A percentile compares a stretch with the other conserved stretches of the same genome.
These are phyloP conservation scores for Citropsis articulata DNA, from an alignment of 345 rosid species.

Conservation along the genomic window DNA sequence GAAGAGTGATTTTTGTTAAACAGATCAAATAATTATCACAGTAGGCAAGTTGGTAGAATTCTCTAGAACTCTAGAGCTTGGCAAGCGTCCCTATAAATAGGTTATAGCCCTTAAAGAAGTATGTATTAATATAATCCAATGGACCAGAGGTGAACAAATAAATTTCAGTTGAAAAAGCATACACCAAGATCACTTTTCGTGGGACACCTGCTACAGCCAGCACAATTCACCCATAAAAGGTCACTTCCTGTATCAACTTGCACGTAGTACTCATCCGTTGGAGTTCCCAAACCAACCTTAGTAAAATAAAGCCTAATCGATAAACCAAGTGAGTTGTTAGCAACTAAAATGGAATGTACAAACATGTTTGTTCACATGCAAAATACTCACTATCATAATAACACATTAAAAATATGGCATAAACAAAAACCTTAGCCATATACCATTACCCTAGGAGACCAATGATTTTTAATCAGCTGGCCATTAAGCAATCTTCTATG, in stretches of 20 bases:
- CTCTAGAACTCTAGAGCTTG: too few species aligned
- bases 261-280: constrained; percentile 69
- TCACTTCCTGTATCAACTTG: constrained; percentile 98
- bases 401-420: background rate
- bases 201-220: constrained; percentile 67
- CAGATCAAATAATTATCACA: background rate
- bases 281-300: constrained; percentile 64
- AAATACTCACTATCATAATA: background rate
- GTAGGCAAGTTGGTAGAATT: too few species aligned
- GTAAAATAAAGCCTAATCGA: constrained; percentile 70
- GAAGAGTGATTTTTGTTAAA: background rate
- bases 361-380: background rate
- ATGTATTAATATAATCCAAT: background rate
- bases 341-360: background rate
- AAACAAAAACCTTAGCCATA: background rate
- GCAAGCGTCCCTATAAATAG: too few species aligned
- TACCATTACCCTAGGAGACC: background rate
- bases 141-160: background rate
- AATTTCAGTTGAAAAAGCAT: constrained; percentile 27
- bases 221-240: constrained; percentile 84
- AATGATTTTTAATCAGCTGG: background rate
- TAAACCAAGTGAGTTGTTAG: constrained; percentile 27
- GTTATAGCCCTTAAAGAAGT: background rate
- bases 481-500: background rate
- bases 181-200: constrained; percentile 69